Percentiles rank a stretch among this genome's conserved stretches.
Evolutionary conservation across 305 asterid species (phyloP).

Genomic region (Fraxinus sp.): DNA sequence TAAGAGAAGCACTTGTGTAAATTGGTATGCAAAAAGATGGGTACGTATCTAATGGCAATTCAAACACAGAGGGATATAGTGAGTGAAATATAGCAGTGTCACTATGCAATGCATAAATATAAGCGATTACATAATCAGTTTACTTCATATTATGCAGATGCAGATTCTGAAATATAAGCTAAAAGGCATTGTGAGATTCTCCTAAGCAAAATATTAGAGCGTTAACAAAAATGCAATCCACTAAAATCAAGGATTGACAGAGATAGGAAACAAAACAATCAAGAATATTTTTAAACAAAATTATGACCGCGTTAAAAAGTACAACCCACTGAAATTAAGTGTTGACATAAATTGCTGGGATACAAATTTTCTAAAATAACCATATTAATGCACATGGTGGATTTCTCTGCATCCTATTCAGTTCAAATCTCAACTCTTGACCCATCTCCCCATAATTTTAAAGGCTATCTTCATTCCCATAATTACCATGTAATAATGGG

Average conservation of each 20-base stretch:
- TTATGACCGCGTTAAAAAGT: not conserved
- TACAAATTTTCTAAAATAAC: not conserved
- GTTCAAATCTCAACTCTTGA: not conserved
- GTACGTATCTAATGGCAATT: not conserved
- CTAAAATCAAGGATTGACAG: not conserved
- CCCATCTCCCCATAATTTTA: not conserved
- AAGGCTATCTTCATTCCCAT: not conserved
- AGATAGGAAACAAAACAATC: not conserved
- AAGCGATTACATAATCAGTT: not conserved
- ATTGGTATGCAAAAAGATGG: not conserved
- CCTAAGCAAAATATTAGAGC: not conserved
- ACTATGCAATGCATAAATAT: not conserved
- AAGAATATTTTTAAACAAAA: not conserved
- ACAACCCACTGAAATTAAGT: not conserved
- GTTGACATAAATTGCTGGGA: not conserved
- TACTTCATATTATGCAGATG: not conserved
- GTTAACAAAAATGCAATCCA: not conserved
- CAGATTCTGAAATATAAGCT: not conserved
- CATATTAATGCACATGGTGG: not conserved
- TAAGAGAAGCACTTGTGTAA: constrained; percentile 19
- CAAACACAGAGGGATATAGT: not conserved
- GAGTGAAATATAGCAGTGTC: not conserved
- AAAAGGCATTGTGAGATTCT: not conserved
- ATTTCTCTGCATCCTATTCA: not conserved
- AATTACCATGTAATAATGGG: not conserved